Evolutionary conservation across 2,329 filamentous ascomycete species (phyloP), one percentile per base, ranked within the genome.

Genomic region (Fusarium cicatricum): DNA sequence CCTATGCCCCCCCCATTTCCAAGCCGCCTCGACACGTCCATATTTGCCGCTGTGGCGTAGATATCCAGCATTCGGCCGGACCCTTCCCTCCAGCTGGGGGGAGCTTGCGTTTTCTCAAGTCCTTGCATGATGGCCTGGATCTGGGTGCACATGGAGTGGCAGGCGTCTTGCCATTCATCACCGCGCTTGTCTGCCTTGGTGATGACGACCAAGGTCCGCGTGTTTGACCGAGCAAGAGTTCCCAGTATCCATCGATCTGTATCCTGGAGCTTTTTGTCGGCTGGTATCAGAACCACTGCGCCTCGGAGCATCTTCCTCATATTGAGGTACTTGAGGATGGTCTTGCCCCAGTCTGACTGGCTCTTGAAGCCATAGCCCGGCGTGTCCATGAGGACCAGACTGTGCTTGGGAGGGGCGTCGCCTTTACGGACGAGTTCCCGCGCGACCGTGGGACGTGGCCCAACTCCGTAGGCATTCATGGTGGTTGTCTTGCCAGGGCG

Each of bases 391-490:
- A 87, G 62, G 28, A 82, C 67, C 9, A 86, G 72, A 43, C 78
- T 75, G 60, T 82, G 77, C 23, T 66, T 69, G 1, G 81, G 81
- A n/a, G 76, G 68, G 14, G 72, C 70, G 60, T 80, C 77, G 5
- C 72, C 72, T 47, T 70, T 70, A 7, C 53, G 61, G 17, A 74
- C 47, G 32, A 72, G 59, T 11, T 65, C 62, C n/a, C 29, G 56
- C 4, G 67, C 62, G 14, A 69, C 62, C 32, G 64, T 72, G 28
- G 70, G 69, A 9, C 69, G 73, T 3, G 78, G 77, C 0, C 84
- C 84, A 40, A 85, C 78, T 12, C 80, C 83, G 62, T 82, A 86
- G 23, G 77, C 81, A 66, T 85, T 86, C 72, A 86, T 79, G 26
- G 79, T 77, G 29, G 74, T 78, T 2, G 84, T 86, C 64, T 77